phyloP scores from a whole-genome alignment of 805 yeast genomes.

The Candida khao-thaluensis region DNA sequence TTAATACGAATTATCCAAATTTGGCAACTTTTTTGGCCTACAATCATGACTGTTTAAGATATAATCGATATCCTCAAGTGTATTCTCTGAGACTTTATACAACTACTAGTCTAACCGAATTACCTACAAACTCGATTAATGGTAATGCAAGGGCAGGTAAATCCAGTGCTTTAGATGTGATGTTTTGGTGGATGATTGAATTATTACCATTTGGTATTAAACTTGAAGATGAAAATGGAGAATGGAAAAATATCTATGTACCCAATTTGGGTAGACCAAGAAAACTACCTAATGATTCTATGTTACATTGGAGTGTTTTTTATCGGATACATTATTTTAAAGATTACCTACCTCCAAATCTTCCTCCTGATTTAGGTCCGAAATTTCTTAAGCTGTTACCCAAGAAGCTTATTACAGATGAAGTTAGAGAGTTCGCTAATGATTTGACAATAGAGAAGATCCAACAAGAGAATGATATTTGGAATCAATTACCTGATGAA shows the following conservation, averaged over 20 bases:
- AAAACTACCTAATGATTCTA: slow-evolving; percentile 46
- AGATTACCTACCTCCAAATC: slow-evolving; percentile 43
- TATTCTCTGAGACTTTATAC: neutral
- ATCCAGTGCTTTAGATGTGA: slow-evolving; percentile 19
- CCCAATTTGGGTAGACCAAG: slow-evolving; percentile 61
- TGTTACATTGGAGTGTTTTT: slow-evolving; percentile 62
- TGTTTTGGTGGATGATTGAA: slow-evolving; percentile 65
- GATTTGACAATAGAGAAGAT: slow-evolving; percentile 17
- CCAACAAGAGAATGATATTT: slow-evolving; percentile 18
- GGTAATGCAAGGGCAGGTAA: slow-evolving; percentile 4
- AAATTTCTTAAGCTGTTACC: slow-evolving; percentile 22
- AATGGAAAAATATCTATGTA: slow-evolving; percentile 48
- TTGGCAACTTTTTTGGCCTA: slow-evolving; percentile 45
- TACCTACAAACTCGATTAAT: neutral
- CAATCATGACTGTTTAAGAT: slow-evolving; percentile 42
- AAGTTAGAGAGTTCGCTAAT: slow-evolving; percentile 14
- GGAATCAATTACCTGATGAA: slow-evolving; percentile 37
- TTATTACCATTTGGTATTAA: slow-evolving; percentile 57
- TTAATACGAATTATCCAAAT: slow-evolving; percentile 39
- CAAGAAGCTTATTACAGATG: slow-evolving; percentile 2
- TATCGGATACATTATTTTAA: slow-evolving; percentile 51
- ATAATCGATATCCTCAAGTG: slow-evolving; percentile 16
- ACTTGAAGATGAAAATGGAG: slow-evolving; percentile 45
- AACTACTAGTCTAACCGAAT: neutral
- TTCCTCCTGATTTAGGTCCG: slow-evolving; percentile 21